Evolutionary conservation across 2,329 filamentous ascomycete genomes (phyloP), one percentile per base, ranked within the genome.

Genomic region (Fusarium xyrophilum): DNA sequence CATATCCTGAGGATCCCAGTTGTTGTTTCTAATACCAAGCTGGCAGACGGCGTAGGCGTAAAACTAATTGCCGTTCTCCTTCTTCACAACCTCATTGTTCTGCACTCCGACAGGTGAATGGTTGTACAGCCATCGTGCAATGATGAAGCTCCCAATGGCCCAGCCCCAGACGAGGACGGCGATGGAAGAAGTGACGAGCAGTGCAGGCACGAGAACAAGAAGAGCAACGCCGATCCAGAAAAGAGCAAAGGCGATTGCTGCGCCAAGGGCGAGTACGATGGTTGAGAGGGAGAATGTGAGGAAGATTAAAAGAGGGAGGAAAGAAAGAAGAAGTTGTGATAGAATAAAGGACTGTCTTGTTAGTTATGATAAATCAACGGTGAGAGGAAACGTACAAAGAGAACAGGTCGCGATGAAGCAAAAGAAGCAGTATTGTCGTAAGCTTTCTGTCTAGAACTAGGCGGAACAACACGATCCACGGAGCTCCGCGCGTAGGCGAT

Each of bases 251-350:
- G 89, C 73, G 39, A 92, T 73, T 15, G 89, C 89, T 32, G 84
- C 83, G 42, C 88, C 79, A 40, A 91, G 75, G 19, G 89, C 86
- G 76, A 93, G 85, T 65, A 89, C 77, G 66, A 89, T 78, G 62
- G 89, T 86, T 39, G 86, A 87, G 40, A 89, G 70, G 57, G 85
- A 82, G 81, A 94, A 93, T 70, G 86, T 80, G 58, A 85, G 67
- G 81, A 96, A 95, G 66, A 93, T 79, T 40, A 89, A 78, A 61
- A 94, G 73, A 2, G 92, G 92, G 17, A 92, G 77, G 60, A 88
- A 84, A 17, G 88, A 88, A 65, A 93, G 83, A 61, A 88, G 76
- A 60, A 89, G 73, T 76, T 94, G 91, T 32, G 85, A 81, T 46
- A 86, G 79, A 60, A 93, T 75, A 76, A 96, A 92, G 61, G 88